Conservation (phyloP, 2,329 filamentous ascomycete species). For the Huntiella bhutanensis region DNA sequence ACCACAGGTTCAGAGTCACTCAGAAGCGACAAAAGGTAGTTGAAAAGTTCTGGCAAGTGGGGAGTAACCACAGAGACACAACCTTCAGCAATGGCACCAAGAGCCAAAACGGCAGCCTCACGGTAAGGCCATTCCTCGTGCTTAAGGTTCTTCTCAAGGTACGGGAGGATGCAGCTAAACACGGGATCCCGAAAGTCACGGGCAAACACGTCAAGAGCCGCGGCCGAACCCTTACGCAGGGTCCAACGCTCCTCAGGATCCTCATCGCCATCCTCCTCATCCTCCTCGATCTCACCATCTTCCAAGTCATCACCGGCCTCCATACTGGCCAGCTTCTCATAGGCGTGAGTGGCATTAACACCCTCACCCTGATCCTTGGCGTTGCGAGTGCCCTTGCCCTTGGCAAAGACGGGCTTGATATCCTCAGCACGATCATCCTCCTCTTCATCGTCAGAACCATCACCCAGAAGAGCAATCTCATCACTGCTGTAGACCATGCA, state of each 20-base stretch:
- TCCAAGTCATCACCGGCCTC: conserved; percentile 48
- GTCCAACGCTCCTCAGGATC: conserved; percentile 91
- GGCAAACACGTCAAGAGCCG: conserved; percentile 83
- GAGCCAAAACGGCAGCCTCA: conserved; percentile 81
- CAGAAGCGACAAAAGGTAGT: conserved; percentile 73
- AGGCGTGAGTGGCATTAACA: conserved; percentile 17
- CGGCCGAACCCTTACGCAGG: conserved; percentile 87
- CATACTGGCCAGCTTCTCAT: conserved; percentile 36
- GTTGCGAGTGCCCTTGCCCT: conserved; percentile 35
- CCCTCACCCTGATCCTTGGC: conserved; percentile 32
- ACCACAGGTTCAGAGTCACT: conserved; percentile 78
- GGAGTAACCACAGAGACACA: conserved; percentile 80
- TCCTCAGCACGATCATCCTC: conserved; percentile 79
- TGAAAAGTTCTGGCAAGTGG: conserved; percentile 75
- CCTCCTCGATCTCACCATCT: conserved; percentile 74
- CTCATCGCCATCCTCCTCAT: conserved; percentile 54
- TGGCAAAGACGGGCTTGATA: conserved; percentile 82
- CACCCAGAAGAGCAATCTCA: conserved; percentile 69
- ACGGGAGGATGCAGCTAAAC: conserved; percentile 82
- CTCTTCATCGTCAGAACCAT: conserved; percentile 75
- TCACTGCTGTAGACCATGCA: conserved; percentile 96
- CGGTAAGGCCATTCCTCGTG: conserved; percentile 81
- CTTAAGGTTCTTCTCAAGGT: conserved; percentile 73
- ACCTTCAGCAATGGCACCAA: conserved; percentile 87
- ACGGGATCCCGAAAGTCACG: conserved; percentile 75